These are phyloP conservation scores for Yamadazyma aaseri DNA, from an alignment of 1,139 yeast genomes.

Conservation along the genomic window DNA sequence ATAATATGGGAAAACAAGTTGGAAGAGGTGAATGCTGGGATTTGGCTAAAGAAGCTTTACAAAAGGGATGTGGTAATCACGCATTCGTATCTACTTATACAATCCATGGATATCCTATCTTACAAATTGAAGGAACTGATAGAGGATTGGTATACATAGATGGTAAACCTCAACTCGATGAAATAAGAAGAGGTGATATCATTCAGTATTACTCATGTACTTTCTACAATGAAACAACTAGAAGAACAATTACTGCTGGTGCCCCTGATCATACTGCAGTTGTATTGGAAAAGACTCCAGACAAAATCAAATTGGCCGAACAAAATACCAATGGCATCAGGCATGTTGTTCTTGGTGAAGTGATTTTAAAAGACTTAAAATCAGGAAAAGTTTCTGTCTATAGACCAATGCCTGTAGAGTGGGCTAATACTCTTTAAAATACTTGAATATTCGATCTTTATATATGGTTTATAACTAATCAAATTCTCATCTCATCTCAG, in stretches of 20 bases:
- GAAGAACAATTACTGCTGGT: conserved; percentile 41
- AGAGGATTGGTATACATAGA: conserved; percentile 18
- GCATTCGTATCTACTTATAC: conserved; percentile 58
- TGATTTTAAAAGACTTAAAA: conserved; percentile 41
- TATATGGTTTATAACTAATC: no score
- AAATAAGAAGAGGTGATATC: conserved; percentile 42
- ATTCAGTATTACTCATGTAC: conserved; percentile 41
- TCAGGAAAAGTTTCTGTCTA: conserved; percentile 52
- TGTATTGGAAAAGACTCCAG: conserved; percentile 39
- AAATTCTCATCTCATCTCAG: conserved; percentile 2
- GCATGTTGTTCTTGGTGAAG: conserved; percentile 46
- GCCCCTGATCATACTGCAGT: conserved; percentile 70
- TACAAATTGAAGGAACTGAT: conserved; percentile 31
- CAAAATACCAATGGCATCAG: conserved; percentile 59
- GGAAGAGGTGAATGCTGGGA: conserved; percentile 84
- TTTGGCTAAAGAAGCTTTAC: conserved; percentile 62
- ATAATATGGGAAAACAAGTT: conserved; percentile 51
- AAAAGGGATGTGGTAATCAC: conserved; percentile 58
- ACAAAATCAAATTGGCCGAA: conserved; percentile 47
- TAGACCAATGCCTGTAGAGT: conserved; percentile 46
- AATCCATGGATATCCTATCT: conserved; percentile 59
- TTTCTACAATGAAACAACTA: conserved; percentile 34
- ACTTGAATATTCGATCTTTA: no score
- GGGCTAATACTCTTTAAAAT: conserved; percentile 2
- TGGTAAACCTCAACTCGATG: conserved; percentile 29